Evolutionary conservation across 495 filamentous ascomycete species (phyloP).

Genomic region (Jackrogersella multiformis): DNA sequence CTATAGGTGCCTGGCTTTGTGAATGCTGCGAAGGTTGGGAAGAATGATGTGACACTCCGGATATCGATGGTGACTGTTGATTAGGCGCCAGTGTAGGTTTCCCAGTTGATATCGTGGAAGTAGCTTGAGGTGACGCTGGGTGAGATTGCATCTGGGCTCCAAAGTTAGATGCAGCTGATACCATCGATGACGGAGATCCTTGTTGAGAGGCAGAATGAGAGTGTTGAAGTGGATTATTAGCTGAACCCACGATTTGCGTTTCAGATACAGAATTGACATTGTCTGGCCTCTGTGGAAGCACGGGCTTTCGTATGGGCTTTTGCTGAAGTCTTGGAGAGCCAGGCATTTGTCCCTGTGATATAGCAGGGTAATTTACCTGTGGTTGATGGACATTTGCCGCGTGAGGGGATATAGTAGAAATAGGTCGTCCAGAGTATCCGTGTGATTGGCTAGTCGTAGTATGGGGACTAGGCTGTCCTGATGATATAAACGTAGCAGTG

Average conservation of each 20-base stretch:
- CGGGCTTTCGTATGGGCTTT: slow-evolving; percentile 15
- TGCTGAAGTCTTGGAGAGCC: slow-evolving; percentile 9
- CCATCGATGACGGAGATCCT: background rate
- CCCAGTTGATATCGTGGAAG: background rate
- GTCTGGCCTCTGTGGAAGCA: slow-evolving; percentile 17
- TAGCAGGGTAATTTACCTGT: slow-evolving; percentile 6
- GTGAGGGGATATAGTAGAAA: background rate
- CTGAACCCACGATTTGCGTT: background rate
- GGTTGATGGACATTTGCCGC: slow-evolving; percentile 1
- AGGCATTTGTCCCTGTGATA: background rate
- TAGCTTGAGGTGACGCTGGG: slow-evolving; percentile 3
- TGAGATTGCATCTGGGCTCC: slow-evolving; percentile 6
- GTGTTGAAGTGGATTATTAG: slow-evolving; percentile 1
- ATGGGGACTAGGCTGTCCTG: background rate
- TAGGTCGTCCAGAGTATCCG: background rate
- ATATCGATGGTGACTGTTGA: slow-evolving; percentile 20
- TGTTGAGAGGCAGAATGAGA: background rate
- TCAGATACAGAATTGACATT: background rate
- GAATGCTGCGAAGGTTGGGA: slow-evolving; percentile 6
- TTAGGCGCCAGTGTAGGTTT: slow-evolving; percentile 5
- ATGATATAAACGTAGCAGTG: background rate
- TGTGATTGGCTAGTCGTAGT: background rate
- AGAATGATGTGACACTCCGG: slow-evolving; percentile 10
- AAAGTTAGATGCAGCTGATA: background rate
- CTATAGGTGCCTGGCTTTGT: background rate